A percentile compares a stretch with the other conserved stretches of the same genome.
phyloP scores from a whole-genome alignment of 108 stramenopile genomes.

The Cyclotella cryptica region DNA sequence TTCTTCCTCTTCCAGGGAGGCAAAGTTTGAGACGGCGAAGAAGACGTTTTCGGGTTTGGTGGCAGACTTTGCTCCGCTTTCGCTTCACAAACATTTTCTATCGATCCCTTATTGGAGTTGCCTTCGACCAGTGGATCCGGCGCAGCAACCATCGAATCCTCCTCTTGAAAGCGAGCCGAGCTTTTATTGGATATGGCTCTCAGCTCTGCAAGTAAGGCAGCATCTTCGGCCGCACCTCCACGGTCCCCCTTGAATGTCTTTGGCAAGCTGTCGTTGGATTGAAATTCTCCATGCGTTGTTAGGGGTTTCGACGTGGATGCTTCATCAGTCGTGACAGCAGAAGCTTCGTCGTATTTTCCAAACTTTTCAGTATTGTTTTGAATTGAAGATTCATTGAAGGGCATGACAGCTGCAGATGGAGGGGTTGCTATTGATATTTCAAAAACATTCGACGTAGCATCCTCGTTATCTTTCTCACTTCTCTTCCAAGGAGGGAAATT shows the following conservation, averaged over 20 bases:
- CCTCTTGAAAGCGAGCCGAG: not conserved
- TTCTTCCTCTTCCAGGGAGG: conserved; percentile 1
- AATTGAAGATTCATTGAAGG: no score
- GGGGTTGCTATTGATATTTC: not conserved
- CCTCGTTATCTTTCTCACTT: not conserved
- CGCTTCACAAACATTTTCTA: not conserved
- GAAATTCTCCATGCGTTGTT: no score
- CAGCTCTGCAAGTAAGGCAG: not conserved
- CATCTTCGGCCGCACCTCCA: not conserved
- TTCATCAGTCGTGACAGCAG: no score
- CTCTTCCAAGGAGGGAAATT: not conserved
- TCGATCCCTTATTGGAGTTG: no score
- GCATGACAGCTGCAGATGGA: no score
- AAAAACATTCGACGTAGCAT: no score
- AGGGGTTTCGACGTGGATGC: no score
- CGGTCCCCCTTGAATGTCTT: not conserved
- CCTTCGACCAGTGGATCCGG: no score
- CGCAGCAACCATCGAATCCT: not conserved
- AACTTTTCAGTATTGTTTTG: no score
- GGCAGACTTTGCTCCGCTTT: not conserved
- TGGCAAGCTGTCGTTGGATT: not conserved
- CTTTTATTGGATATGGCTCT: not conserved
- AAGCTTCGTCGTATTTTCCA: no score
- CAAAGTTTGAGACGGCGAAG: not conserved
- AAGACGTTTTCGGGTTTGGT: not conserved